phyloP scores from a whole-genome alignment of 305 asterid genomes.

The Fraxinus angustifolia region DNA sequence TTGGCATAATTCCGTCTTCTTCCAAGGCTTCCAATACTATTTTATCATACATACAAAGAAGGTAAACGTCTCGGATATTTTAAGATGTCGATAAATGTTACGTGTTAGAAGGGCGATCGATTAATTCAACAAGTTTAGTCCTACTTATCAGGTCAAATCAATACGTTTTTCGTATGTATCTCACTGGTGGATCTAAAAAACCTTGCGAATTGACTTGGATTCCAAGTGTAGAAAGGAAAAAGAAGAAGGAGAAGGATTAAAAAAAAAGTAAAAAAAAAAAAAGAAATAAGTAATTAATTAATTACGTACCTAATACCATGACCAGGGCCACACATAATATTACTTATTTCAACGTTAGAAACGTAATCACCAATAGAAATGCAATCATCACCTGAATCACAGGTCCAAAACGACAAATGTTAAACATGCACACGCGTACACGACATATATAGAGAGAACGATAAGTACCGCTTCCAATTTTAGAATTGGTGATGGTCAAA shows the following conservation, averaged over 20 bases:
- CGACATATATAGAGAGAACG: too few relatives aligned
- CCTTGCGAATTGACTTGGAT: neutral
- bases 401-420: neutral
- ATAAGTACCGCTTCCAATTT: conserved; percentile 44
- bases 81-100: neutral
- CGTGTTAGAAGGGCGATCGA: neutral
- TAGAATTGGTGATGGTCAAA: conserved; percentile 39
- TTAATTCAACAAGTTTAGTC: neutral
- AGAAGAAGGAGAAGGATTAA: neutral
- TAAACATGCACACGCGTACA: neutral
- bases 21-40: conserved; percentile 66
- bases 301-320: conserved; percentile 67
- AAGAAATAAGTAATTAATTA: neutral
- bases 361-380: conserved; percentile 58
- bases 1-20: conserved; percentile 33
- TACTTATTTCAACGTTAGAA: conserved; percentile 37
- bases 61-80: neutral
- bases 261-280: neutral
- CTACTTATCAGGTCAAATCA: neutral
- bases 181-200: neutral
- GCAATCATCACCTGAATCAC: conserved; percentile 65
- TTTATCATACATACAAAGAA: neutral
- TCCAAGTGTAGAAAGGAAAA: neutral
- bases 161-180: neutral
- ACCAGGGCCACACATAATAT: conserved; percentile 77